Evolutionary conservation across 208 protist species (phyloP).

Genomic region (Naegleria fowleri): DNA sequence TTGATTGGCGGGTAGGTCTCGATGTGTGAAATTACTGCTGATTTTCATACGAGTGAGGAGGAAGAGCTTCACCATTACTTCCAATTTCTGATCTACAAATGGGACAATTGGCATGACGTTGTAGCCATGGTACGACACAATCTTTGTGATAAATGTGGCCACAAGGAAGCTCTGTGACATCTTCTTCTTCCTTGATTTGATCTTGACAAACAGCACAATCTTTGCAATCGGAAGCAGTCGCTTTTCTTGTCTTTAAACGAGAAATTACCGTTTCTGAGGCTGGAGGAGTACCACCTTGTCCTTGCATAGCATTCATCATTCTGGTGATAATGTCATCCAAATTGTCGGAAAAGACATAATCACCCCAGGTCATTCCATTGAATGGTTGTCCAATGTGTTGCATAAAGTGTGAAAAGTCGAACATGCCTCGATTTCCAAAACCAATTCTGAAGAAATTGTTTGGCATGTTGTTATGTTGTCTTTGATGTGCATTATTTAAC

Average conservation of each 20-base stretch:
- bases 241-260: not conserved
- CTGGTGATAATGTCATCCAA: not conserved
- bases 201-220: slow-evolving; percentile 14
- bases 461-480: not conserved
- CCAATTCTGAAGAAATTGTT: not conserved
- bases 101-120: slow-evolving; percentile 4
- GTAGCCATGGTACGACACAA: slow-evolving; percentile 21
- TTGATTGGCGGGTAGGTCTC: not conserved
- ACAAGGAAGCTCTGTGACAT: slow-evolving; percentile 10
- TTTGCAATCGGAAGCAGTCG: not conserved
- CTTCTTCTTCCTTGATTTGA: not conserved
- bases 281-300: not conserved
- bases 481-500: not conserved
- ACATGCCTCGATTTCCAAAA: not conserved
- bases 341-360: slow-evolving; percentile 15
- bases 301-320: not conserved
- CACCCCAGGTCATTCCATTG: not conserved
- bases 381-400: not conserved
- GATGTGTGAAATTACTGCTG: not conserved
- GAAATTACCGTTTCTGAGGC: not conserved
- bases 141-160: not conserved
- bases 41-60: not conserved
- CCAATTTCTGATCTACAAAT: slow-evolving; percentile 11
- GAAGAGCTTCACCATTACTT: not conserved
- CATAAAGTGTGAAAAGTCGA: not conserved